phyloP scores from a whole-genome alignment of 148 eudicot species.

The Diospyros lotus region DNA sequence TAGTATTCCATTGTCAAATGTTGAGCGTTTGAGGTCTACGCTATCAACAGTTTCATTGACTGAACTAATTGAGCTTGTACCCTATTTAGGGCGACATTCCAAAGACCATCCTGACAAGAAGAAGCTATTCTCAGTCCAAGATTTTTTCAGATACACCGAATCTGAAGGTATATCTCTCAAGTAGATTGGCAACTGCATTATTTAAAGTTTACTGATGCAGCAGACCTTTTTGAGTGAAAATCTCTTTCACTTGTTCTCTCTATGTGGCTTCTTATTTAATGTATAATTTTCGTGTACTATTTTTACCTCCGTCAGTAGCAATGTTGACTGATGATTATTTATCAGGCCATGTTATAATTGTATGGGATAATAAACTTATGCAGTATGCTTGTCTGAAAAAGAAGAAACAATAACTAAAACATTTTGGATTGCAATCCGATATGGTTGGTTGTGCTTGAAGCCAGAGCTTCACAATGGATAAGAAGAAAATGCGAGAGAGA shows the following conservation, averaged over 20 bases:
- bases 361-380: neutral
- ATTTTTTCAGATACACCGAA: slow-evolving; percentile 95
- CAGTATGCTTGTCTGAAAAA: neutral
- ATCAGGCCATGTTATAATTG: neutral
- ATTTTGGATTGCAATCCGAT: neutral
- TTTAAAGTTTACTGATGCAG: neutral
- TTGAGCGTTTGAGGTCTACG: slow-evolving; percentile 89
- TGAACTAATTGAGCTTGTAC: slow-evolving; percentile 82
- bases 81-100: slow-evolving; percentile 69
- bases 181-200: neutral
- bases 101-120: slow-evolving; percentile 93
- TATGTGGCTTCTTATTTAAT: neutral
- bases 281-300: neutral
- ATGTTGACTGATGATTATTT: neutral
- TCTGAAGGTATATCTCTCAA: slow-evolving; percentile 65
- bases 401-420: neutral
- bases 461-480: too few relatives aligned
- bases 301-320: neutral
- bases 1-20: slow-evolving; percentile 92
- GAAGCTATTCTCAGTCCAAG: slow-evolving; percentile 94
- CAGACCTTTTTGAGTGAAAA: neutral
- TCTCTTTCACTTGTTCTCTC: neutral
- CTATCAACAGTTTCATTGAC: slow-evolving; percentile 78
- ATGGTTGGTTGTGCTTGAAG: neutral
- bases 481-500: too few relatives aligned